A percentile compares a stretch with the other conserved stretches of the same genome.
Evolutionary conservation across 495 filamentous ascomycete species (phyloP).

Genomic region (Penicillium maclennaniae): DNA sequence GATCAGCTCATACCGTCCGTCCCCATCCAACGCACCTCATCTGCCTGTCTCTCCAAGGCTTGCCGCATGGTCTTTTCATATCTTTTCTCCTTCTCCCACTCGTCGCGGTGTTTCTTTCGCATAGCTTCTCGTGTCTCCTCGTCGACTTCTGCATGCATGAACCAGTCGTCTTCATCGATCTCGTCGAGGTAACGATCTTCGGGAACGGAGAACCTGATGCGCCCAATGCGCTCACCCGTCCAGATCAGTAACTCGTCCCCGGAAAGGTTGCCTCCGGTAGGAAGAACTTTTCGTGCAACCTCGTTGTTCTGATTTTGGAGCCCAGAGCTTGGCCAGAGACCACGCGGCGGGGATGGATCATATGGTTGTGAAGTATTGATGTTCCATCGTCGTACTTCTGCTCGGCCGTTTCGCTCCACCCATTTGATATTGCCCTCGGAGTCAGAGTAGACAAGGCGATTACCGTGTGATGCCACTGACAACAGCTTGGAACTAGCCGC

Average conservation of each 20-base stretch:
- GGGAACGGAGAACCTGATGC: conserved; percentile 58
- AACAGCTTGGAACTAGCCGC: conserved; percentile 77
- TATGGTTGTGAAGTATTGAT: conserved; percentile 47
- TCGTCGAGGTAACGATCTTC: conserved; percentile 41
- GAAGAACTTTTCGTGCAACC: conserved; percentile 68
- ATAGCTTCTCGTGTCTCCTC: conserved; percentile 35
- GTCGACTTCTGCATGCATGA: conserved; percentile 34
- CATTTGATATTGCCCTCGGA: conserved; percentile 82
- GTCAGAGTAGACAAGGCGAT: conserved; percentile 79
- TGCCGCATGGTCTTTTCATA: conserved; percentile 69
- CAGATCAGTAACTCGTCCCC: conserved; percentile 69
- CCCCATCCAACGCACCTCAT: conserved; percentile 75
- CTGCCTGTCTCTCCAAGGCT: conserved; percentile 73
- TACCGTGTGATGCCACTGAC: conserved; percentile 79
- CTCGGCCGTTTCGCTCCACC: conserved; percentile 83
- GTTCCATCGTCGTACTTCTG: conserved; percentile 73
- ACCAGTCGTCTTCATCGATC: conserved; percentile 41
- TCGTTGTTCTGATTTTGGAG: conserved; percentile 27
- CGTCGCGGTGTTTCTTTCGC: conserved; percentile 39
- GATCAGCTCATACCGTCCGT: conserved; percentile 56
- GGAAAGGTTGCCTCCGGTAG: conserved; percentile 49
- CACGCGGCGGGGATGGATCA: conserved; percentile 15
- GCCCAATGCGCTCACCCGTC: conserved; percentile 76
- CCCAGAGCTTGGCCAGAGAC: conserved; percentile 29
- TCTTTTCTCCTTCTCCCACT: conserved; percentile 45